A percentile compares a stretch with the other conserved stretches of the same genome.
phyloP scores from a whole-genome alignment of 495 filamentous ascomycete species.

The Corynascus novoguineensis region DNA sequence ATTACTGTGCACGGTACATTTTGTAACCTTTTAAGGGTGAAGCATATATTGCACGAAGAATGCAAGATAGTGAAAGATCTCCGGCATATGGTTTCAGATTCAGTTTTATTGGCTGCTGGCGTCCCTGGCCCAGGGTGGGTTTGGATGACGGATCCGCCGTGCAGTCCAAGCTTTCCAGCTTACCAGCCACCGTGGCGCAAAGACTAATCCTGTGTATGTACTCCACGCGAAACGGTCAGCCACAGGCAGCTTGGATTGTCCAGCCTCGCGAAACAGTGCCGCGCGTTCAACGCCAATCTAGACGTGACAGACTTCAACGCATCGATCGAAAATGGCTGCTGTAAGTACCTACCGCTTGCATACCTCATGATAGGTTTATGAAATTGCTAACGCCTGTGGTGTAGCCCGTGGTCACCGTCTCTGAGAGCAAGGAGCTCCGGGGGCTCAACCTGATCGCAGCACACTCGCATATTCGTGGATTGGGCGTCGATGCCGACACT shows the following conservation, averaged over 20 bases:
- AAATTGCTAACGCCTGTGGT: slow-evolving; percentile 4
- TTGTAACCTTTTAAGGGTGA: too few relatives aligned
- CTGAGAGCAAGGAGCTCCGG: slow-evolving; percentile 88
- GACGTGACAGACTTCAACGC: slow-evolving; percentile 1
- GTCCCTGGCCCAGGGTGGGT: too few relatives aligned
- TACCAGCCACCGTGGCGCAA: neutral
- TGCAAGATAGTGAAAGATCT: too few relatives aligned
- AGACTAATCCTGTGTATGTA: too few relatives aligned
- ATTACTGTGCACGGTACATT: too few relatives aligned
- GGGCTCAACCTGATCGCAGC: slow-evolving; percentile 95
- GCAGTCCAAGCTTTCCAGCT: too few relatives aligned
- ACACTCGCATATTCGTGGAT: slow-evolving; percentile 93
- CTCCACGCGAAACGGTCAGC: neutral
- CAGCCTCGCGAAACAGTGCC: neutral
- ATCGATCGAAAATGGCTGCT: slow-evolving; percentile 32
- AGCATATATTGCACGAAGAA: too few relatives aligned
- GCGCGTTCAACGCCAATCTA: slow-evolving; percentile 4
- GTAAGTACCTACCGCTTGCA: slow-evolving; percentile 21
- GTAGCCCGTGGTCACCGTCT: slow-evolving; percentile 85
- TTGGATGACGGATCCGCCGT: too few relatives aligned
- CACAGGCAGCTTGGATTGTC: neutral
- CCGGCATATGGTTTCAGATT: too few relatives aligned
- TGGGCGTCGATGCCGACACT: slow-evolving; percentile 89
- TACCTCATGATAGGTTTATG: neutral
- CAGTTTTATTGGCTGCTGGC: too few relatives aligned